phyloP scores from a whole-genome alignment of 768 basidiomycete genomes.

The Neoboletus subvelutipes region DNA sequence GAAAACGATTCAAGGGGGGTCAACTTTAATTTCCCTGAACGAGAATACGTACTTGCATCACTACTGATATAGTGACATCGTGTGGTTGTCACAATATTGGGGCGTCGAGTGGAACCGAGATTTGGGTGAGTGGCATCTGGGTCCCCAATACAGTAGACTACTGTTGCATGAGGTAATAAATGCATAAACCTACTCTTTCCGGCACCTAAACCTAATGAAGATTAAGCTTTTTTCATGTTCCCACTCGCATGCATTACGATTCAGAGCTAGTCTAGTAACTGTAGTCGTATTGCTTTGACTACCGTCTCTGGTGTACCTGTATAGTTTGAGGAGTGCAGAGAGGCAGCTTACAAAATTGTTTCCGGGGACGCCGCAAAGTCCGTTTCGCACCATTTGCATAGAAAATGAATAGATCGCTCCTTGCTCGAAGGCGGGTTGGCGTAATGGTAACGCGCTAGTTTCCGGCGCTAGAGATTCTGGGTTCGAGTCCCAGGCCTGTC shows the following conservation, averaged over 20 bases:
- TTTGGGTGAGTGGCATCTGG: too few species aligned
- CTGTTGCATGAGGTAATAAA: too few species aligned
- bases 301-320: neutral
- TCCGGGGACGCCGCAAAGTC: neutral
- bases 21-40: neutral
- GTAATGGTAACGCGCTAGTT: conserved; percentile 67
- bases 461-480: conserved; percentile 64
- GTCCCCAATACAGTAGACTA: too few species aligned
- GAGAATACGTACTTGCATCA: neutral
- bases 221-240: too few species aligned
- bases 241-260: neutral
- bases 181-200: too few species aligned
- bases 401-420: too few species aligned
- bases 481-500: conserved; percentile 65
- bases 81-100: neutral
- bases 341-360: neutral
- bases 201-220: too few species aligned
- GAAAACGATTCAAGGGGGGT: neutral
- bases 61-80: neutral
- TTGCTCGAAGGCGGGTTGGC: conserved; percentile 47
- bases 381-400: too few species aligned
- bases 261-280: too few species aligned
- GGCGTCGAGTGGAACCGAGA: neutral
- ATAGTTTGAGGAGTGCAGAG: too few species aligned
- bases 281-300: too few species aligned